Conservation (phyloP, 768 basidiomycete genomes). For the Suillus ampliporus region DNA sequence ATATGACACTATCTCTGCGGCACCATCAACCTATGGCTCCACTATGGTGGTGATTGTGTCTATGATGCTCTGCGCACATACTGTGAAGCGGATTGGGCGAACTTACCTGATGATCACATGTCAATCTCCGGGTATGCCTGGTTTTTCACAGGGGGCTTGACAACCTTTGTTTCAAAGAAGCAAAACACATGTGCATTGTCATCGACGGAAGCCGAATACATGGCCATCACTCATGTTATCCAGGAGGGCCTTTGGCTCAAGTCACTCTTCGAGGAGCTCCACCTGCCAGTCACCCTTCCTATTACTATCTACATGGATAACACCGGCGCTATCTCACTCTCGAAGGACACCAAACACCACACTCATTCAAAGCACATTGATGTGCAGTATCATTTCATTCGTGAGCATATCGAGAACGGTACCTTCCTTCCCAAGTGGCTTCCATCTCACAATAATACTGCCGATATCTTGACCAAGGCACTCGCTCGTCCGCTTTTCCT, state of each 20-base stretch:
- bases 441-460: too few species aligned
- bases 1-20: too few species aligned
- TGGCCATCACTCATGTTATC: conserved; percentile 13
- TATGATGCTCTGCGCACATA: too few species aligned
- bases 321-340: neutral
- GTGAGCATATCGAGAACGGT: neutral
- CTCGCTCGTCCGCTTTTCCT: too few species aligned
- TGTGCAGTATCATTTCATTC: neutral
- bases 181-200: conserved; percentile 26
- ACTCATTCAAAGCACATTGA: neutral
- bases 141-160: neutral
- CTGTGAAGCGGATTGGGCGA: neutral
- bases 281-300: neutral
- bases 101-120: neutral
- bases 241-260: conserved; percentile 5
- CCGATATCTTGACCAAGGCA: too few species aligned
- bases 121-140: neutral
- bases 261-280: neutral
- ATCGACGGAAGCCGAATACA: conserved; percentile 34
- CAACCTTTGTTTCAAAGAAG: neutral
- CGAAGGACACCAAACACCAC: neutral
- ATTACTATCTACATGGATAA: neutral
- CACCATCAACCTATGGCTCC: too few species aligned
- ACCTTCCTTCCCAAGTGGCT: neutral
- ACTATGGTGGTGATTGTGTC: too few species aligned